phyloP scores from a whole-genome alignment of 257 asterid genomes.

The Ilex asprella region DNA sequence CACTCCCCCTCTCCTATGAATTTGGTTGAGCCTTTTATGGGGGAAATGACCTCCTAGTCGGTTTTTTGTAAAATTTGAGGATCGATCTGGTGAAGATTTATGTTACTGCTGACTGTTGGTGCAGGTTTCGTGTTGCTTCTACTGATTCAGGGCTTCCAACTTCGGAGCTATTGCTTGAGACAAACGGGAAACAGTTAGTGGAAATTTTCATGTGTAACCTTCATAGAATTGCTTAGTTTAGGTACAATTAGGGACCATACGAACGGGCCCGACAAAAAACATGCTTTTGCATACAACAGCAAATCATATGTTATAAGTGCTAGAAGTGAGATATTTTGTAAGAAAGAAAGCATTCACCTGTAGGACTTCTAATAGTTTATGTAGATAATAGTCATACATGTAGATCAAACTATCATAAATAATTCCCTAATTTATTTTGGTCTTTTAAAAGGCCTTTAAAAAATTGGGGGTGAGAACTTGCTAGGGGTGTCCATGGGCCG shows the following conservation, averaged over 20 bases:
- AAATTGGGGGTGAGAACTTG: no score
- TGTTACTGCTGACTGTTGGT: slow-evolving; percentile 12
- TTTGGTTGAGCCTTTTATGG: neutral
- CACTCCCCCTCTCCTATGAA: no score
- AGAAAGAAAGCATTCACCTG: no score
- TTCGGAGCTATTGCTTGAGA: slow-evolving; percentile 14
- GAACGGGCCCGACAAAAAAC: no score
- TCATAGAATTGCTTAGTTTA: no score
- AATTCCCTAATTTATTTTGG: no score
- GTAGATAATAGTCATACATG: no score
- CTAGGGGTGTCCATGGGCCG: no score
- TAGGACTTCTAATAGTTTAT: no score
- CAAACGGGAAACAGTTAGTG: slow-evolving; percentile 29
- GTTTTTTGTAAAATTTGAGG: neutral
- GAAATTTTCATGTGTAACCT: neutral
- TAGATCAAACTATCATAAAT: no score
- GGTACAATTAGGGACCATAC: no score
- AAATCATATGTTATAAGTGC: neutral
- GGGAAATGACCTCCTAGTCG: neutral
- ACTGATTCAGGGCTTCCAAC: slow-evolving; percentile 25
- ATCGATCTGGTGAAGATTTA: neutral
- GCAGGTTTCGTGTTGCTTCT: slow-evolving; percentile 33
- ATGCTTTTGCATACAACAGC: neutral
- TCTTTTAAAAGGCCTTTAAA: no score
- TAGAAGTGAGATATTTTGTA: neutral